Conservation (phyloP, 306 rosid genomes). For the Inga leiocalycina region DNA sequence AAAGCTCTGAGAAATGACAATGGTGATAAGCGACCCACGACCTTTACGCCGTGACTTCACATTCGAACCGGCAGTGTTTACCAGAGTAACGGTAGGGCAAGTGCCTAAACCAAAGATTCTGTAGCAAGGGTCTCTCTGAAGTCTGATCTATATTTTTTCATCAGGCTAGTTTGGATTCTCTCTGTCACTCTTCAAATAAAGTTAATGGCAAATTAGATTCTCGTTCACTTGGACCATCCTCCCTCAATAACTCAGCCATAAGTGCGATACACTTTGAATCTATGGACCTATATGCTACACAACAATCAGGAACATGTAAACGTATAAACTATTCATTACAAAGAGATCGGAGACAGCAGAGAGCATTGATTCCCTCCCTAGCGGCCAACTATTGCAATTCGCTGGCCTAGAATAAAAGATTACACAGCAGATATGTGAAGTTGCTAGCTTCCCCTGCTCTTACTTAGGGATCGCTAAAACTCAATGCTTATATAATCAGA, state of each 20-base stretch:
- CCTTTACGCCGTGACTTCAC: background rate
- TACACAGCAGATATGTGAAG: constrained; percentile 29
- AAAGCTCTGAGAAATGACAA: background rate
- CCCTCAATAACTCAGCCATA: background rate
- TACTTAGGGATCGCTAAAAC: constrained; percentile 23
- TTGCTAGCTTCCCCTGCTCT: constrained; percentile 36
- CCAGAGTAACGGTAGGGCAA: background rate
- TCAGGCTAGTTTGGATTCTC: background rate
- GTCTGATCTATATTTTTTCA: background rate
- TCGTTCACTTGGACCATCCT: background rate
- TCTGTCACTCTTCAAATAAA: background rate
- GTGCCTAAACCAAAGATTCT: background rate
- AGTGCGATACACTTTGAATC: background rate
- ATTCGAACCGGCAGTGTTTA: background rate
- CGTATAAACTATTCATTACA: constrained; percentile 25
- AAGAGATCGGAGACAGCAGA: constrained; percentile 31
- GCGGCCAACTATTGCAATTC: background rate
- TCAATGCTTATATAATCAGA: background rate
- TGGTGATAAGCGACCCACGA: background rate
- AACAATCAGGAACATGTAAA: background rate
- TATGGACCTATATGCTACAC: background rate
- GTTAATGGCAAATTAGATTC: background rate
- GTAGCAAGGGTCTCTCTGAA: background rate
- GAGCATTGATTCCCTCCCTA: constrained; percentile 23
- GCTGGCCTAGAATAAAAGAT: background rate